Conservation (phyloP, 495 filamentous ascomycete genomes). For the Trichoderma gamsii region DNA sequence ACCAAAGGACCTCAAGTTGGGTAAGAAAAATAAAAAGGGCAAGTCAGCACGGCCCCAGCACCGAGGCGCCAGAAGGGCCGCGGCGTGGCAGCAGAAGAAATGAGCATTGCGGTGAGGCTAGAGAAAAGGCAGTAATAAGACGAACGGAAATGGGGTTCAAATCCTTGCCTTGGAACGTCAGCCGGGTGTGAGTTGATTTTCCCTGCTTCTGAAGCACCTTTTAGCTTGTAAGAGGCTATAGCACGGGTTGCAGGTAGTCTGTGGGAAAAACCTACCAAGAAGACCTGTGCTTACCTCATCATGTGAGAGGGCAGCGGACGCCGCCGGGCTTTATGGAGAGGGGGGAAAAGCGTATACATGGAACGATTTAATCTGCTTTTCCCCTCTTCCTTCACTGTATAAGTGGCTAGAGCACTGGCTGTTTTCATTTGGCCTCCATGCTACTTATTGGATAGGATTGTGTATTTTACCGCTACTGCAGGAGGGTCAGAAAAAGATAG, state of each 20-base stretch:
- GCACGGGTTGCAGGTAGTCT: too few species aligned
- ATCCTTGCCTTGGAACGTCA: neutral
- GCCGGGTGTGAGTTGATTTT: too few species aligned
- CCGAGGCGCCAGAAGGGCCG: slow-evolving; percentile 47
- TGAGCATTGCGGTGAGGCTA: neutral
- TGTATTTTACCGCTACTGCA: neutral
- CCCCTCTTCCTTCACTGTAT: neutral
- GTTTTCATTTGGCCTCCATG: neutral
- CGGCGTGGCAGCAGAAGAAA: slow-evolving; percentile 55
- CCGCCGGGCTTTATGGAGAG: neutral
- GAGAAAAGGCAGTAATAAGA: neutral
- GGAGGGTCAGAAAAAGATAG: neutral
- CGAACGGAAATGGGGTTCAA: neutral
- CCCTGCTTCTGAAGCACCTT: too few species aligned
- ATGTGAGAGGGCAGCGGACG: slow-evolving; percentile 1
- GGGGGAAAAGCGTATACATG: neutral
- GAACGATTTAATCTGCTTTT: neutral
- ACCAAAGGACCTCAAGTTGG: slow-evolving; percentile 55
- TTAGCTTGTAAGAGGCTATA: too few species aligned
- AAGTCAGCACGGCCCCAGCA: slow-evolving; percentile 26
- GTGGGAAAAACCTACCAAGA: too few species aligned
- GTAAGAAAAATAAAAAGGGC: slow-evolving; percentile 50
- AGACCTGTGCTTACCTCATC: neutral
- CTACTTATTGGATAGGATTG: neutral
- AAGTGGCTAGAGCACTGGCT: neutral